Evolutionary conservation across 1,139 yeast species (phyloP).

Genomic region (Blastobotrys elegans): DNA sequence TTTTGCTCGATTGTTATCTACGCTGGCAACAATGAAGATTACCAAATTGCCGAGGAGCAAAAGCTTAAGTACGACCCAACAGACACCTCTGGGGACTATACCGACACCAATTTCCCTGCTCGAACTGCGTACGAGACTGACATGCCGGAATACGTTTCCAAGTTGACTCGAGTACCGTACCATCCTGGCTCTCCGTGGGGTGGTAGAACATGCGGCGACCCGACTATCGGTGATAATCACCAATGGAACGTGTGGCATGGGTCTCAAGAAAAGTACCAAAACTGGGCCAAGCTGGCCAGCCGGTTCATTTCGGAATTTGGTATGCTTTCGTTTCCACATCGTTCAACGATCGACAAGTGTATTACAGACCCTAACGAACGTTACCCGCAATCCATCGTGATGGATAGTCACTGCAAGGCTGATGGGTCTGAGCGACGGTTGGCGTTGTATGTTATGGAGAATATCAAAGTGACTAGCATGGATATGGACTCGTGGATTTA

Average conservation of each 20-base stretch:
- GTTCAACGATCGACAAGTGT: conserved; percentile 31
- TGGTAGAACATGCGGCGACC: conserved; percentile 34
- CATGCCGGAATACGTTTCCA: conserved; percentile 33
- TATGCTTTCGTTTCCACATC: conserved; percentile 40
- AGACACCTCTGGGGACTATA: conserved; percentile 16
- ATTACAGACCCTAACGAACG: conserved; percentile 35
- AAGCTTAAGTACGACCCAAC: conserved; percentile 15
- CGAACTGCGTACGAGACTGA: conserved; percentile 35
- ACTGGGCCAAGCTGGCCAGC: conserved; percentile 41
- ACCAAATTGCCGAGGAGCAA: conserved; percentile 18
- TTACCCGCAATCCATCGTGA: conserved; percentile 38
- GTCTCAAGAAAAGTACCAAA: conserved; percentile 40
- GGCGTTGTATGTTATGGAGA: conserved; percentile 44
- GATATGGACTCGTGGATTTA: conserved; percentile 43
- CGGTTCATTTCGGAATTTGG: conserved; percentile 46
- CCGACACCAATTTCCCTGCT: conserved; percentile 19
- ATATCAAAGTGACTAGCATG: conserved; percentile 34
- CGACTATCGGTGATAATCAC: conserved; percentile 43
- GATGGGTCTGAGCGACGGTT: conserved; percentile 44
- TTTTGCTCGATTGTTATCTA: conserved; percentile 22
- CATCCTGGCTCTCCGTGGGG: conserved; percentile 44
- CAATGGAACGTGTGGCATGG: conserved; percentile 52
- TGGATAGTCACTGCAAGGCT: conserved; percentile 41
- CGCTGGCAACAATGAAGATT: conserved; percentile 24
- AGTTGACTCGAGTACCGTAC: conserved; percentile 32